These are phyloP conservation scores for Globisporangium emineosum DNA, from an alignment of 352 stramenopile genomes.

Conservation along the genomic window DNA sequence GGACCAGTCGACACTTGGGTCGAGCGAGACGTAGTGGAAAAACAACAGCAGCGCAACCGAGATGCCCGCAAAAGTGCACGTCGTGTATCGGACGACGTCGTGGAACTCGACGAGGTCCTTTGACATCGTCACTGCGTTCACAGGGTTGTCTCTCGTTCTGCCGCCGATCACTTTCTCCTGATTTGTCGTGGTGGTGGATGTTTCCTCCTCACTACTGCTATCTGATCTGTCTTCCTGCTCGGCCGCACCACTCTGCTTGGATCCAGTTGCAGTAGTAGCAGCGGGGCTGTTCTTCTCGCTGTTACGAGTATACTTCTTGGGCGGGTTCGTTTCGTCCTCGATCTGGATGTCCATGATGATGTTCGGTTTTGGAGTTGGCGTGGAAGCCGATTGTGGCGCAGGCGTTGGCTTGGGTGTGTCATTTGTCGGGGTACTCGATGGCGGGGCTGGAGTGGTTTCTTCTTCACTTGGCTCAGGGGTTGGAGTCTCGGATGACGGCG, in stretches of 20 bases:
- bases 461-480: not conserved
- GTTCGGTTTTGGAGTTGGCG: constrained; percentile 11
- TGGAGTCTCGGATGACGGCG: not conserved
- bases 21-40: constrained; percentile 62
- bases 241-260: not conserved
- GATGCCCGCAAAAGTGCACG: constrained; percentile 54
- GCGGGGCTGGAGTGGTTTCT: not conserved
- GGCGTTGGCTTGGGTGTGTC: not conserved
- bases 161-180: constrained; percentile 39
- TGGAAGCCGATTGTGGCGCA: not conserved
- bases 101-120: constrained; percentile 37
- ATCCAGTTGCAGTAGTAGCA: not conserved
- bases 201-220: not conserved
- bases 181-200: not conserved
- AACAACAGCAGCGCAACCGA: constrained; percentile 57
- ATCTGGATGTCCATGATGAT: constrained; percentile 17
- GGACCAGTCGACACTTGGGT: constrained; percentile 36
- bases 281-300: constrained; percentile 3
- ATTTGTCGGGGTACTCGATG: not conserved
- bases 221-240: not conserved
- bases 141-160: constrained; percentile 39
- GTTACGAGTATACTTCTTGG: constrained; percentile 17
- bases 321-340: not conserved
- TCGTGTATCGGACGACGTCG: constrained; percentile 46
- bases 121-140: constrained; percentile 44